These are phyloP conservation scores for Stachybotrys chartarum DNA, from an alignment of 2,329 filamentous ascomycete species.

Conservation along the genomic window DNA sequence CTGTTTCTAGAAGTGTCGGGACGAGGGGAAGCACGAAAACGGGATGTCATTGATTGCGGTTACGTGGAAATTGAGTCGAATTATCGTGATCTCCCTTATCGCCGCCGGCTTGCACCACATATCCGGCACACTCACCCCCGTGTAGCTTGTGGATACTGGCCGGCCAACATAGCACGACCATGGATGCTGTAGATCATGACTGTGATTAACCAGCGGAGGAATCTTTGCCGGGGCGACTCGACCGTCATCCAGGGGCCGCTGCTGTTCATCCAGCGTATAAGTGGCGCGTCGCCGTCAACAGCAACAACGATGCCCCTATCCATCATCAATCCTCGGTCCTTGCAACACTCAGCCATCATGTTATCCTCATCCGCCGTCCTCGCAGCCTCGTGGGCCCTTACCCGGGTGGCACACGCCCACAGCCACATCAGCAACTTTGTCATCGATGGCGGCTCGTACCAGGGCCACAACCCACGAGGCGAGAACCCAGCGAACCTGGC, in stretches of 20 bases:
- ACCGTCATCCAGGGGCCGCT: not conserved
- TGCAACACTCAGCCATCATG: not conserved
- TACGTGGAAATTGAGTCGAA: not conserved
- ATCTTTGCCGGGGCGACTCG: not conserved
- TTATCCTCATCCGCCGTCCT: not conserved
- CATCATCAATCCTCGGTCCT: not conserved
- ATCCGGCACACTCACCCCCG: too few relatives aligned
- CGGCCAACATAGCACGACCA: not conserved
- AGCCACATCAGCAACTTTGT: conserved; percentile 1
- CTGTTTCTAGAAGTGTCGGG: not conserved
- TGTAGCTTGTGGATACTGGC: not conserved
- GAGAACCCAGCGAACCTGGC: not conserved
- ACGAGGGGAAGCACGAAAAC: not conserved
- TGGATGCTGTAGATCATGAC: not conserved
- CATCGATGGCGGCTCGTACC: conserved; percentile 1
- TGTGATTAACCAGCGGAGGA: not conserved
- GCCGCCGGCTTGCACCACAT: too few relatives aligned
- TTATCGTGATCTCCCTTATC: not conserved
- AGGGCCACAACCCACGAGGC: not conserved
- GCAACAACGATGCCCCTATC: too few relatives aligned
- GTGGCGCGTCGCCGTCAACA: not conserved
- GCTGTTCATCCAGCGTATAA: not conserved
- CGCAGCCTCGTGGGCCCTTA: not conserved
- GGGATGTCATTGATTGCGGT: not conserved
- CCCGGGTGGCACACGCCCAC: not conserved